Evolutionary conservation across 768 basidiomycete genomes (phyloP).

Genomic region (Neoboletus magnificus): DNA sequence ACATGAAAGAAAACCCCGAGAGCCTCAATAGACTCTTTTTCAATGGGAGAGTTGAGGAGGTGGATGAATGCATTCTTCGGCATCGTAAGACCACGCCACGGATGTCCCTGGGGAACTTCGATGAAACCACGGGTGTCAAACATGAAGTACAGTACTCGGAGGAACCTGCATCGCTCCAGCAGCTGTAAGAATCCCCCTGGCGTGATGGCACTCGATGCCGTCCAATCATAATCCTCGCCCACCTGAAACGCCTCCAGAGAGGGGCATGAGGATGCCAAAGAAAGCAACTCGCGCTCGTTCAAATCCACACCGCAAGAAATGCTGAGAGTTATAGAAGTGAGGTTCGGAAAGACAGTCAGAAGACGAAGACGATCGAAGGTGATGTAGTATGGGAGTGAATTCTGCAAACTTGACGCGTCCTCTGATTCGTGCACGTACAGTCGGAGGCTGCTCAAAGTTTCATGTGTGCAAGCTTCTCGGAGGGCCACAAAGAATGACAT

Average conservation of each 20-base stretch:
- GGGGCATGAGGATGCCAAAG: no score
- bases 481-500: constrained; percentile 2
- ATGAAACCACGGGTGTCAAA: not conserved
- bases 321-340: no score
- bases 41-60: constrained; percentile 1
- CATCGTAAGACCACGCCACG: constrained; percentile 7
- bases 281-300: no score
- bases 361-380: no score
- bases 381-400: no score
- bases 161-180: not conserved
- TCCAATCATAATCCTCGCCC: no score
- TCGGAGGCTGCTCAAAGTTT: not conserved
- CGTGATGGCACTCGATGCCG: no score
- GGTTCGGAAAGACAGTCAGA: no score
- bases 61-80: not conserved
- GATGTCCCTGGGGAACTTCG: constrained; percentile 3
- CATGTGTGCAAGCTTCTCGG: not conserved
- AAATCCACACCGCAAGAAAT: no score
- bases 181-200: no score
- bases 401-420: no score
- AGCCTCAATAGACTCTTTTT: constrained; percentile 1
- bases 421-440: not conserved
- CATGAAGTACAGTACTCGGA: not conserved
- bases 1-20: constrained; percentile 12
- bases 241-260: no score